Evolutionary conservation across 345 rosid genomes (phyloP), one percentile per base, ranked within the genome.

Genomic region (Arabidopsis suecica): DNA sequence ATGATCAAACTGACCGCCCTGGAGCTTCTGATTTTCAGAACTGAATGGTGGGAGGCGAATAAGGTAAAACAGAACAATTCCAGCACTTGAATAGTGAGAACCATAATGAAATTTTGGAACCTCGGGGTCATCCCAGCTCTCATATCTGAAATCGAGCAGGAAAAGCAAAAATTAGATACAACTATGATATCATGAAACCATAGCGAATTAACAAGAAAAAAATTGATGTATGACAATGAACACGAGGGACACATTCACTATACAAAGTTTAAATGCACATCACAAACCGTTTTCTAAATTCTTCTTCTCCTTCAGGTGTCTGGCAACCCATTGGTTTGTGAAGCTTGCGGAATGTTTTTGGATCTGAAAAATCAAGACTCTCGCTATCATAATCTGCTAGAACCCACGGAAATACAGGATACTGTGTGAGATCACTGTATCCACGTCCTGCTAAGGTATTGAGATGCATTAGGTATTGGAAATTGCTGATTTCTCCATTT

Each of bases 301-400:
- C 99, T 9, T 93, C 96, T 86, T 91, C 97, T 60, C 99, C 99
- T 68, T 91, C 98, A 12, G 77, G 85, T 69, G 97, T 96, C 82
- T 96, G 99, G 84, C 99, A 96, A 72, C 99, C 99, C 99, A 96
- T 91, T 78, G 99, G 98, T 77, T 93, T 96, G 74, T 93, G 91
- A 73, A 96, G 95, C 74, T 86, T 89, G 45, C 99, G 94, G 74
- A 89, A 96, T 72, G 98, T 84, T 70, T 83, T 89, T 63, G 96
- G 91, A 87, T 93, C 82, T 64, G 89, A 89, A 8, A 93, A 82
- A 76, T 96, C 94, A 63, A 96, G 90, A 82, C 73, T 80, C 80
- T 88, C 97, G 62, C 98, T 91, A 68, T 91, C 97, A 82, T 93
- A 93, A 82, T 96, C 98, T 16, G 97, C 90, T 60, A 96, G 93